Evolutionary conservation across 352 stramenopile genomes (phyloP).

Genomic region (Pythium rhizo-oryzae): DNA sequence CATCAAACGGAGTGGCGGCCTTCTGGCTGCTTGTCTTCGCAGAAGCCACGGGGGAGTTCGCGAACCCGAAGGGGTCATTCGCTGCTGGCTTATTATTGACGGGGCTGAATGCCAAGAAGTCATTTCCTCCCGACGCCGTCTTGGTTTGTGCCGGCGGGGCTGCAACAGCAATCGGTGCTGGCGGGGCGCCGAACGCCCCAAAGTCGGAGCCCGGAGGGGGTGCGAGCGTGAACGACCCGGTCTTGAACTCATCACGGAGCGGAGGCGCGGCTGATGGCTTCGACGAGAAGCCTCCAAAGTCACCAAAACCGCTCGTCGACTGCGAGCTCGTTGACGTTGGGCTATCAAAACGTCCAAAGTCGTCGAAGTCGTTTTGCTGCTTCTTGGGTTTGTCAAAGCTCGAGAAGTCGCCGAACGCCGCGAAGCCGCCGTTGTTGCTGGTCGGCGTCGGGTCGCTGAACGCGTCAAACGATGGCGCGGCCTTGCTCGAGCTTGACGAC

Average conservation of each 20-base stretch:
- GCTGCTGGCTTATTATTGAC: conserved; percentile 32
- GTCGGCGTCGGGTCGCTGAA: conserved; percentile 19
- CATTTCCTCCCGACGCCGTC: conserved; percentile 34
- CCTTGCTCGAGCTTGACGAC: conserved; percentile 35
- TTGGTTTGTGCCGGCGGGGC: conserved; percentile 17
- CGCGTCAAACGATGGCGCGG: conserved; percentile 39
- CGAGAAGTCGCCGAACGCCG: conserved; percentile 79
- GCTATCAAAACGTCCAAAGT: conserved; percentile 41
- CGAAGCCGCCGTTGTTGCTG: conserved; percentile 47
- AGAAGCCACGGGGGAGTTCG: conserved; percentile 26
- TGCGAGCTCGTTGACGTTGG: conserved; percentile 20
- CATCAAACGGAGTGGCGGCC: conserved; percentile 29
- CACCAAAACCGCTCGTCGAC: conserved; percentile 51
- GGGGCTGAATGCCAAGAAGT: conserved; percentile 75
- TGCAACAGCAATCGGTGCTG: conserved; percentile 12
- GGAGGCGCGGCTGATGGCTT: conserved; percentile 36
- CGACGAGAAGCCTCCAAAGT: conserved; percentile 40
- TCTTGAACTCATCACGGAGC: conserved; percentile 44
- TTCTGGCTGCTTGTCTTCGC: conserved; percentile 26
- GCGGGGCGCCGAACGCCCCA: conserved; percentile 30
- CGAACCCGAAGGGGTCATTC: conserved; percentile 62
- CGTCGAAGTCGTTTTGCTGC: conserved; percentile 36
- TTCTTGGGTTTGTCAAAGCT: conserved; percentile 56
- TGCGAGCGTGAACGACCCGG: conserved; percentile 68
- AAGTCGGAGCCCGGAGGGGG: conserved; percentile 58